Evolutionary conservation across 1,284 basidiomycete species (phyloP), one percentile per base, ranked within the genome.

Genomic region (Afroboletus lepidellus): DNA sequence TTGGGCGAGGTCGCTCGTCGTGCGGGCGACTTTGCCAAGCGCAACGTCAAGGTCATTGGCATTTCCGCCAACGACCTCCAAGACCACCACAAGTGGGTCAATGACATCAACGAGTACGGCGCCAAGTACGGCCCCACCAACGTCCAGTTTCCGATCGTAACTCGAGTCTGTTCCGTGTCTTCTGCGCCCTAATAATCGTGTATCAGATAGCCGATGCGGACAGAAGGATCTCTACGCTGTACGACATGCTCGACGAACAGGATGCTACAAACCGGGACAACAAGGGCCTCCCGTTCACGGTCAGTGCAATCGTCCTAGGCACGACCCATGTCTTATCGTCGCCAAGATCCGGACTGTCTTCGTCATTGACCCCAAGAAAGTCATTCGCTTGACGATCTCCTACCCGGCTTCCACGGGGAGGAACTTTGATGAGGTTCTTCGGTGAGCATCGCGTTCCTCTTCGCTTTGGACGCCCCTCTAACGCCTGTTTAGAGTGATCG

Each of bases 161-260:
- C 48, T 12, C 21, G 11, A 25, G 20, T 39, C 72, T 34, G 24
- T 43, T 41, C 34, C 36, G 30, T 44, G 50, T 43, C 42, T 46
- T 41, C 4, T 32, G 29, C 21, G 50, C 27, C 32, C 50, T 53
- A 23, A 63, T 43, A 24, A 41, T 30, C 41, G 21, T 30, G 36
- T 20, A 30, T 50, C 25, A 92, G 89, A 97, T 99, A 60, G 95
- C 92, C 51, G 96, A 99, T 69, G 79, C 83, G 46, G 88, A 94
- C 67, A 84, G 97, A 69, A 87, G 85, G 71, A 81, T 98, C 51
- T 89, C 93, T 16, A 85, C 82, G 38, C 72, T 90, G 55, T 95
- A 94, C 69, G 93, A 94, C 72, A 99, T 99, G 97, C 80, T 99
- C 56, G 96, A 99, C 72, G 81, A 90, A 61, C 90, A 96, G 70